A percentile compares a stretch with the other conserved stretches of the same genome.
Conservation (phyloP, 2,329 filamentous ascomycete species). For the Alternaria burnsii region DNA sequence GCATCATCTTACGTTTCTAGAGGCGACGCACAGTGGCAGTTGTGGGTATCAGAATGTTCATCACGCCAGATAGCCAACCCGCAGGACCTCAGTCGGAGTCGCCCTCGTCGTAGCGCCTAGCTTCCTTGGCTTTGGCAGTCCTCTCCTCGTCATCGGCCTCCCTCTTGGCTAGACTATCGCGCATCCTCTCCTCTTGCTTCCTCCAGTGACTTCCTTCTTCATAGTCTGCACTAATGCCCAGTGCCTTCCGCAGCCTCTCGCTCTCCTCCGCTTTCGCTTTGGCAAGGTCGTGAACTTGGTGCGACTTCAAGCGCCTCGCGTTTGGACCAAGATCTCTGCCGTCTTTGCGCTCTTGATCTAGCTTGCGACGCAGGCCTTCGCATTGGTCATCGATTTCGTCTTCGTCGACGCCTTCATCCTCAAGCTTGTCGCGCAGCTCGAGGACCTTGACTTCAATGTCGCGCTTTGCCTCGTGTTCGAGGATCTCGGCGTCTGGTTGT, state of each 20-base stretch:
- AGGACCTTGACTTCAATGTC: slow-evolving; percentile 94
- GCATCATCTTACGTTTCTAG: not conserved
- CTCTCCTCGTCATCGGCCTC: slow-evolving; percentile 47
- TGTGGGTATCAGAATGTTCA: slow-evolving; percentile 1
- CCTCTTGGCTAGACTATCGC: slow-evolving; percentile 54
- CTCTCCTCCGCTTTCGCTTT: slow-evolving; percentile 97
- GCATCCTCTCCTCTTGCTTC: slow-evolving; percentile 76
- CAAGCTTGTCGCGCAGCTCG: slow-evolving; percentile 87
- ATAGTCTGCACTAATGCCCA: slow-evolving; percentile 87
- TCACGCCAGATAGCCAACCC: not conserved
- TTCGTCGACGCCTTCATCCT: slow-evolving; percentile 87
- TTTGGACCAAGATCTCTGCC: slow-evolving; percentile 48
- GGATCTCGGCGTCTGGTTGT: slow-evolving; percentile 88
- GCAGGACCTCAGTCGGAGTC: slow-evolving; percentile 39
- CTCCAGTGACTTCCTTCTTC: slow-evolving; percentile 88
- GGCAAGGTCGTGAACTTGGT: slow-evolving; percentile 95
- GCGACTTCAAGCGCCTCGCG: slow-evolving; percentile 75
- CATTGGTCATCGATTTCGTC: slow-evolving; percentile 87
- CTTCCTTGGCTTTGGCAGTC: slow-evolving; percentile 34
- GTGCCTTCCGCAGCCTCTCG: slow-evolving; percentile 82
- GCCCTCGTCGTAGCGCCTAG: slow-evolving; percentile 36
- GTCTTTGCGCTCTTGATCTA: slow-evolving; percentile 59
- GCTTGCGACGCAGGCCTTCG: slow-evolving; percentile 69
- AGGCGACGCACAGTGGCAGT: not conserved
- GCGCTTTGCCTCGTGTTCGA: slow-evolving; percentile 92